Conservation (phyloP, 768 basidiomycete species). For the Tulasnella sp. region DNA sequence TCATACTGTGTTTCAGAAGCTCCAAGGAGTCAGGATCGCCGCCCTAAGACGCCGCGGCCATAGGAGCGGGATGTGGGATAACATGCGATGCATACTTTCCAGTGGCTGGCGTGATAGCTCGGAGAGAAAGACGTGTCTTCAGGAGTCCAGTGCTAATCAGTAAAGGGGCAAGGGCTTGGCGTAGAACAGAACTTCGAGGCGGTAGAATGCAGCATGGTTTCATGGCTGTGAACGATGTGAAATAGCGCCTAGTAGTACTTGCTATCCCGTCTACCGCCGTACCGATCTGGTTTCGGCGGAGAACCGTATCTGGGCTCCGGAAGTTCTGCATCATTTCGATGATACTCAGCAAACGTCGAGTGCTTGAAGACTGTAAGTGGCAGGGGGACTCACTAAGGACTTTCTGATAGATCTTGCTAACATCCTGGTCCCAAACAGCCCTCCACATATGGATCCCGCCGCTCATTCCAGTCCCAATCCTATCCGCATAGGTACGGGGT, state of each 20-base stretch:
- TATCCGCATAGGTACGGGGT: conserved; percentile 12
- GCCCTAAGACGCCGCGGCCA: too few relatives aligned
- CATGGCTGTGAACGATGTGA: too few relatives aligned
- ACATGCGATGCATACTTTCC: too few relatives aligned
- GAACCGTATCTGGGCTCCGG: conserved; percentile 49
- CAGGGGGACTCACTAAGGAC: conserved; percentile 46
- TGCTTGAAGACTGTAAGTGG: too few relatives aligned
- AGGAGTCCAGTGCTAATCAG: too few relatives aligned
- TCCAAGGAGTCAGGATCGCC: too few relatives aligned
- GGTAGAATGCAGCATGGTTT: not conserved
- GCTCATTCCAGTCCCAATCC: conserved; percentile 27
- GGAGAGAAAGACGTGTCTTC: too few relatives aligned
- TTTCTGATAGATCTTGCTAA: conserved; percentile 53
- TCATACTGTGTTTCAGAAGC: conserved; percentile 81
- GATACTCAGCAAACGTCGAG: too few relatives aligned
- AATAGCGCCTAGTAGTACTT: conserved; percentile 34
- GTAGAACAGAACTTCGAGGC: not conserved
- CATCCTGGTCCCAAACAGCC: conserved; percentile 57
- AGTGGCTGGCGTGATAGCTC: too few relatives aligned
- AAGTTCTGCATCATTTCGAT: too few relatives aligned
- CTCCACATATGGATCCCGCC: conserved; percentile 81
- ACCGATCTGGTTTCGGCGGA: conserved; percentile 43
- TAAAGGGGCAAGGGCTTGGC: not conserved
- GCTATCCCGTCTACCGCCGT: conserved; percentile 40
- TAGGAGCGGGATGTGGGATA: too few relatives aligned